Evolutionary conservation across 140 eudicot species (phyloP).

Genomic region (Stevia rebaudiana): DNA sequence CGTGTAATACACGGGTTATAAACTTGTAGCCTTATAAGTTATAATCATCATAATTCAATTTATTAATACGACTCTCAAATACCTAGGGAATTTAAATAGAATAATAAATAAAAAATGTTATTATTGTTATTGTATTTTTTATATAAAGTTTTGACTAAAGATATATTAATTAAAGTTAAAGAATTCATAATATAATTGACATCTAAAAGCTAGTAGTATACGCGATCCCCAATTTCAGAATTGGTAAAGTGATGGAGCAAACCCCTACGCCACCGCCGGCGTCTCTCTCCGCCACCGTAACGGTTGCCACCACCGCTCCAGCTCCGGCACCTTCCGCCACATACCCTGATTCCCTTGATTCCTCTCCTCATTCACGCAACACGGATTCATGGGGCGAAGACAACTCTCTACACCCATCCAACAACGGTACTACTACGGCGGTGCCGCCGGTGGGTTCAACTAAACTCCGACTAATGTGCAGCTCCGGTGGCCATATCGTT

Average conservation of each 20-base stretch:
- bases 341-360: slow-evolving; percentile 50
- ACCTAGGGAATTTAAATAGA: too few species aligned
- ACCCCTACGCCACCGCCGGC: slow-evolving; percentile 30
- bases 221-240: slow-evolving; percentile 25
- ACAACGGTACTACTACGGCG: slow-evolving; percentile 17
- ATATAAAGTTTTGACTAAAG: too few species aligned
- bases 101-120: too few species aligned
- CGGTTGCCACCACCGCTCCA: slow-evolving; percentile 32
- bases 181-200: not conserved
- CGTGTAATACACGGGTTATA: too few species aligned
- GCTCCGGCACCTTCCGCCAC: slow-evolving; percentile 17
- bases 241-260: slow-evolving; percentile 32
- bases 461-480: slow-evolving; percentile 89
- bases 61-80: too few species aligned
- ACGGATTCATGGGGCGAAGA: slow-evolving; percentile 55
- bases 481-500: slow-evolving; percentile 95
- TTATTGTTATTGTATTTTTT: too few species aligned
- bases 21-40: too few species aligned
- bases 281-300: slow-evolving; percentile 10
- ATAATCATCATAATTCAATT: too few species aligned
- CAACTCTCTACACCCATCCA: slow-evolving; percentile 22
- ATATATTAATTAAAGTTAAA: too few species aligned
- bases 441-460: slow-evolving; percentile 23
- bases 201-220: not conserved
- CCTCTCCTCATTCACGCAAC: slow-evolving; percentile 61